A percentile compares a stretch with the other conserved stretches of the same genome.
Evolutionary conservation across 306 rosid species (phyloP).

Genomic region (Quercus engelmannii): DNA sequence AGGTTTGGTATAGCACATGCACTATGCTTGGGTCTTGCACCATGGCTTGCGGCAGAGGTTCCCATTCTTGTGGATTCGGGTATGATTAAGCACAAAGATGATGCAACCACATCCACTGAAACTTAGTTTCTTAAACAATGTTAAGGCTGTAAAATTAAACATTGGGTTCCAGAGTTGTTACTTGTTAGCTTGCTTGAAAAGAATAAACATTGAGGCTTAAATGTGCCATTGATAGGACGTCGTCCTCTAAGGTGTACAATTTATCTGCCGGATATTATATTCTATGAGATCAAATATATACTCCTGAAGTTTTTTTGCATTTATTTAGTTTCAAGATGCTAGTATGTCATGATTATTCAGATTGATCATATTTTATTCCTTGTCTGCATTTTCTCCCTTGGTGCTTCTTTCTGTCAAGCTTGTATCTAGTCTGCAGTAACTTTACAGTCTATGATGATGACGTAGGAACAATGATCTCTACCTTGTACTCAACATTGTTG

Average conservation of each 20-base stretch:
- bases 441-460: not conserved
- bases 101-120: slow-evolving; percentile 70
- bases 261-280: slow-evolving; percentile 21
- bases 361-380: not conserved
- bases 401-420: not conserved
- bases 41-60: slow-evolving; percentile 98
- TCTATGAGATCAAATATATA: slow-evolving; percentile 15
- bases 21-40: slow-evolving; percentile 98
- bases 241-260: slow-evolving; percentile 11
- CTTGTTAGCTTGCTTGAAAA: slow-evolving; percentile 7
- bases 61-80: slow-evolving; percentile 99
- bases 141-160: slow-evolving; percentile 32
- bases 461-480: not conserved
- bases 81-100: slow-evolving; percentile 97
- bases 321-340: slow-evolving; percentile 14
- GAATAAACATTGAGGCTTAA: slow-evolving; percentile 42
- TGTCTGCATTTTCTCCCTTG: too few relatives aligned
- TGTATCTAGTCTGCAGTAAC: not conserved
- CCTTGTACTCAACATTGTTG: not conserved
- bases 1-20: slow-evolving; percentile 98
- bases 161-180: slow-evolving; percentile 14
- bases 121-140: slow-evolving; percentile 41
- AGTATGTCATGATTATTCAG: slow-evolving; percentile 15
- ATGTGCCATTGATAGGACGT: slow-evolving; percentile 16
- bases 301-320: not conserved